phyloP scores from a whole-genome alignment of 2,329 filamentous ascomycete genomes.

The Ascochyta pisi region DNA sequence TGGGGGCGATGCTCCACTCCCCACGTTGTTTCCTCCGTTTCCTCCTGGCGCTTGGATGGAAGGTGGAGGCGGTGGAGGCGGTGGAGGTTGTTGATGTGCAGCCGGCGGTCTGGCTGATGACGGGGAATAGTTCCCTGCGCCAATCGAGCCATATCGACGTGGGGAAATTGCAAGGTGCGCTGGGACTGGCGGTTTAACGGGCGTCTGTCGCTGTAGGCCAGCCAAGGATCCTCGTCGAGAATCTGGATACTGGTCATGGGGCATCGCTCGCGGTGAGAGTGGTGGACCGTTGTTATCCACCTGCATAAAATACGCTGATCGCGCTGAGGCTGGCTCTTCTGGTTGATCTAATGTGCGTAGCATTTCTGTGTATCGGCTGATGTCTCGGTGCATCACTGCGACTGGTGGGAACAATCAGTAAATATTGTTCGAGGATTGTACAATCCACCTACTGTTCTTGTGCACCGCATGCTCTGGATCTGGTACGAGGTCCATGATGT shows the following conservation, averaged over 20 bases:
- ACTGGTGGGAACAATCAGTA: slow-evolving; percentile 45
- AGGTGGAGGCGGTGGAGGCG: slow-evolving; percentile 70
- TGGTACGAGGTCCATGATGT: slow-evolving; percentile 75
- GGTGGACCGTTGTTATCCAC: slow-evolving; percentile 66
- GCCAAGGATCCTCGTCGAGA: slow-evolving; percentile 73
- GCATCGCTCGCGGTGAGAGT: slow-evolving; percentile 84
- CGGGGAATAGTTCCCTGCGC: slow-evolving; percentile 70
- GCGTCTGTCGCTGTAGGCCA: slow-evolving; percentile 61
- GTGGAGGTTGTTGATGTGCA: slow-evolving; percentile 63
- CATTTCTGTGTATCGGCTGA: slow-evolving; percentile 66
- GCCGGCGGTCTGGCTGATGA: slow-evolving; percentile 77
- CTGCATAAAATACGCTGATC: slow-evolving; percentile 56
- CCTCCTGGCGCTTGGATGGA: slow-evolving; percentile 68
- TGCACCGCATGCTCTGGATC: slow-evolving; percentile 78
- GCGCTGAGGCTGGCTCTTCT: slow-evolving; percentile 69
- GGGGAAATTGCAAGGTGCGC: slow-evolving; percentile 81
- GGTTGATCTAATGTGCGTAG: slow-evolving; percentile 64
- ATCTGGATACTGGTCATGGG: slow-evolving; percentile 72
- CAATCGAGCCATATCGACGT: slow-evolving; percentile 86
- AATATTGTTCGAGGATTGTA: slow-evolving; percentile 21
- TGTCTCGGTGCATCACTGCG: slow-evolving; percentile 65
- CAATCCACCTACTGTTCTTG: slow-evolving; percentile 73
- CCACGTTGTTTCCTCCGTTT: slow-evolving; percentile 58
- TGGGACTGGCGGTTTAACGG: slow-evolving; percentile 79
- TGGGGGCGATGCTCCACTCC: slow-evolving; percentile 58